A percentile compares a stretch with the other conserved stretches of the same genome.
phyloP scores from a whole-genome alignment of 176 grass and related monocot species.

The Sorghum bicolor region Sorghum_bicolor_NCBIv3 NC_012875.2:7776501-7777000 shows the following conservation, averaged over 20 bases:
- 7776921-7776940: neutral
- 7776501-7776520: neutral
- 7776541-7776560: neutral
- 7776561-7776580: neutral
- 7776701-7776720: neutral
- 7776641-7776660: neutral
- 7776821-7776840: neutral
- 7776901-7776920: neutral
- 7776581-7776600: neutral
- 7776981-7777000: neutral
- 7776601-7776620: conserved; percentile 7
- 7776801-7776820: neutral
- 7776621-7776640: neutral
- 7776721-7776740: neutral
- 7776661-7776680: neutral
- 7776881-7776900: neutral
- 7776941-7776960: neutral
- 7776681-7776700: neutral
- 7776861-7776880: neutral
- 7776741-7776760: neutral
- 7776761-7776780: neutral
- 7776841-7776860: neutral
- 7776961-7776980: neutral
- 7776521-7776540: neutral
- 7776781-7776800: neutral